These are phyloP conservation scores for Venturia nashicola DNA, from an alignment of 2,329 filamentous ascomycete species.

Conservation along the genomic window DNA sequence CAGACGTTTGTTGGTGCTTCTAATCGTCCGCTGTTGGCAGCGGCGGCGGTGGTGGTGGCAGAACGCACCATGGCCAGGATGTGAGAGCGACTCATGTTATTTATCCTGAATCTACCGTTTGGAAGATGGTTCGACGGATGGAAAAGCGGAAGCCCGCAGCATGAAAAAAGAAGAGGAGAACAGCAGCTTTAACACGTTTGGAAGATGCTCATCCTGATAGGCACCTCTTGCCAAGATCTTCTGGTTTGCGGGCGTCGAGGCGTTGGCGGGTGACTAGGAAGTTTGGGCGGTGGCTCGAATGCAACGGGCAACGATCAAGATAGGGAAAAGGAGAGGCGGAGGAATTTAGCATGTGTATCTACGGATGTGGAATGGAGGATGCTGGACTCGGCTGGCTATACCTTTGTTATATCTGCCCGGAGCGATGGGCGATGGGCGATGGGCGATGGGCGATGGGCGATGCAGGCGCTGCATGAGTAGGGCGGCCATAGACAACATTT, in stretches of 20 bases:
- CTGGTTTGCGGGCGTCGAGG: neutral
- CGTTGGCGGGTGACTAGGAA: slow-evolving; percentile 2
- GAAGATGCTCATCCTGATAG: neutral
- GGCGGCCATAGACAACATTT: too few species aligned
- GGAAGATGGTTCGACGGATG: neutral
- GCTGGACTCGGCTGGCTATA: neutral
- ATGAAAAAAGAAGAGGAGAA: too few species aligned
- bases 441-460: too few species aligned
- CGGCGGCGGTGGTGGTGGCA: neutral
- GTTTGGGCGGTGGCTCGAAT: neutral
- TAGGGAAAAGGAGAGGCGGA: neutral
- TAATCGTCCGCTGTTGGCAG: slow-evolving; percentile 1
- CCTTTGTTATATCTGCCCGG: neutral
- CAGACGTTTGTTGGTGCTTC: neutral
- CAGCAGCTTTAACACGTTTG: neutral
- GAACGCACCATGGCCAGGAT: slow-evolving; percentile 4
- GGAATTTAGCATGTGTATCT: neutral
- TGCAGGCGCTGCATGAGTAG: neutral
- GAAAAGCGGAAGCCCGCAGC: neutral
- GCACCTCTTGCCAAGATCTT: neutral
- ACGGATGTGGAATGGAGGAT: neutral
- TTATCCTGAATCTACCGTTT: neutral
- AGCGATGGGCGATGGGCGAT: too few species aligned
- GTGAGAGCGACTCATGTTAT: neutral
- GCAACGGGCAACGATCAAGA: too few species aligned